phyloP scores from a whole-genome alignment of 441 rosid species.

The Capsella rubella region DNA sequence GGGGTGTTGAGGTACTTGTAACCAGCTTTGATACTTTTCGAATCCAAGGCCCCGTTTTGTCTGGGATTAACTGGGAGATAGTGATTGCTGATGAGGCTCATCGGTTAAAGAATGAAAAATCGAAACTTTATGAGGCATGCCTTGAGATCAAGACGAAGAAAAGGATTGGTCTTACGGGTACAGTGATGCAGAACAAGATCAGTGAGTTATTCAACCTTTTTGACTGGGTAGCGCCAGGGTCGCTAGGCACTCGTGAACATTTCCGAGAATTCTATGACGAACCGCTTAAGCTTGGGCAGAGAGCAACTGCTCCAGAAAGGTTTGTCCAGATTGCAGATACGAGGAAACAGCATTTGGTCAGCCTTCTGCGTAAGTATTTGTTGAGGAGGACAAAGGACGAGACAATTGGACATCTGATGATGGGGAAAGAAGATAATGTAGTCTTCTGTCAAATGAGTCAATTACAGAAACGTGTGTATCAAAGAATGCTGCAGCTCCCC shows the following conservation, averaged over 20 bases:
- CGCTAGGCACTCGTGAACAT: conserved; percentile 88
- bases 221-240: conserved; percentile 91
- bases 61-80: conserved; percentile 82
- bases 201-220: conserved; percentile 90
- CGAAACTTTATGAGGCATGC: conserved; percentile 86
- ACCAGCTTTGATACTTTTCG: conserved; percentile 90
- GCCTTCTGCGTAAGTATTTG: conserved; percentile 78
- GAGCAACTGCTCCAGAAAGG: conserved; percentile 83
- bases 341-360: conserved; percentile 78
- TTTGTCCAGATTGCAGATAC: conserved; percentile 80
- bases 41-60: conserved; percentile 75
- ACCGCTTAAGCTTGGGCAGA: conserved; percentile 92
- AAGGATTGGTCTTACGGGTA: conserved; percentile 91
- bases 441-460: conserved; percentile 96
- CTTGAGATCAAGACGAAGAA: conserved; percentile 61
- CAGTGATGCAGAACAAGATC: conserved; percentile 91
- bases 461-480: conserved; percentile 79
- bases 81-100: conserved; percentile 95
- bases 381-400: conserved; percentile 95
- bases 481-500: conserved; percentile 82
- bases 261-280: conserved; percentile 87
- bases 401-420: conserved; percentile 94
- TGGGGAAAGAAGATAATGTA: conserved; percentile 98
- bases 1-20: conserved; percentile 73
- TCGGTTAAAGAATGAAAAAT: conserved; percentile 88